Base-by-base conservation (phyloP, 139 green algal species). In the Parachlorella kessleri region DNA sequence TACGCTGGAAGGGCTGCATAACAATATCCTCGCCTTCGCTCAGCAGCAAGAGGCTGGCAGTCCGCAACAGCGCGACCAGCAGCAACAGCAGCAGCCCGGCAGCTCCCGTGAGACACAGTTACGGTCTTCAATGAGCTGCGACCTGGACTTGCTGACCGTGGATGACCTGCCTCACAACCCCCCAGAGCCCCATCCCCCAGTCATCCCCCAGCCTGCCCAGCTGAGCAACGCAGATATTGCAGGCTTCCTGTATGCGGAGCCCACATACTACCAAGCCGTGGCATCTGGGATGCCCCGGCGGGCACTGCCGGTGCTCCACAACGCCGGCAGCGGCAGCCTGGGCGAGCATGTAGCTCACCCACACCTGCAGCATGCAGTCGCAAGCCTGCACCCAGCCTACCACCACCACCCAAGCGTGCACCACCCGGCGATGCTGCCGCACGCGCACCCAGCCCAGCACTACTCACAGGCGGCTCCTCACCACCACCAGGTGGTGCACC, bases 201-300 rank as follows among this genome's bases (percentile, higher is more conserved):
- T 33, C 24, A 30, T 9, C 28, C 26, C 48, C 48, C 21, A 59
- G 24, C 63, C 26, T 23, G n/a, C 26, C 26, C n/a, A 24, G 37
- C 67, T 73, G 35, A 33, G 5, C 67, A 28, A 35, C 3, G 36
- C 67, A 35, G 6, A 54, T 18, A 30, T 73, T 26, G 37, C 67
- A 14, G 67, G 67, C 36, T 28, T 41, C 67, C 38, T 73, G 67
- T 73, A 73, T 33, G 67, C 67, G 24, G 32, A 73, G 38, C 67
- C 63, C 63, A 33, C 9, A 14, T 9, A 32, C 63, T 9, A 37
- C 63, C 48, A 14, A 18, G 14, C 48, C 14, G 21, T 59, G 48
- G n/a, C n/a, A n/a, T 59, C 48, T 14, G 48, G 48, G 48, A 59
- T 59, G 48, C 21, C 48, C 48, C 14, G 48, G 48, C 14, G n/a